Evolutionary conservation across 192 early-diverging fungal genomes (phyloP), one percentile per base, ranked within the genome.

Genomic region (Lobosporangium transversale): DNA sequence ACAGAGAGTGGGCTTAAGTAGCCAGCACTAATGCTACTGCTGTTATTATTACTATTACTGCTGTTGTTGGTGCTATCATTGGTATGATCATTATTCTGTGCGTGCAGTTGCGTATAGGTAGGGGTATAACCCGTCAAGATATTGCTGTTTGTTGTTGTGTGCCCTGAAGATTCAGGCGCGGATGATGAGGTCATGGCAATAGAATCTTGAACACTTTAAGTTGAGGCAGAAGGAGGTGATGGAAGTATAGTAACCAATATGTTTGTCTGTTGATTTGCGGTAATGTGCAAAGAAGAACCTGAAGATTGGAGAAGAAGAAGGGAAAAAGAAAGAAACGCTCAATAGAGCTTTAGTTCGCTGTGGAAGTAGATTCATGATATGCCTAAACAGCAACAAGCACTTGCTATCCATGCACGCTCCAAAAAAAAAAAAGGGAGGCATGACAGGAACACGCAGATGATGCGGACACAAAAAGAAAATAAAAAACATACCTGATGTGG

Each of bases 331-430:
- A 36, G 17, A 37, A 47, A 35, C 24, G 24, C 40, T 42, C 15
- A 30, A 48, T 31, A 5, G 40, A n/a, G 21, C 29, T 20, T 52
- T 63, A 61, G 63, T 27, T 14, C 1, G 47, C 23, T 40, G 50
- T 30, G 30, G 60, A 52, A 37, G 48, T 43, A 57, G 53, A 56
- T 50, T 57, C 65, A 56, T 67, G 65, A 58, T 67, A 67, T 67
- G 65, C 60, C 52, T 62, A 58, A 58, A 44, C 56, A 44, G 52
- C 6, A 33, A 26, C 18, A 42, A 51, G 11, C n/a, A n/a, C n/a
- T n/a, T n/a, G n/a, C n/a, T n/a, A n/a, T n/a, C n/a, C n/a, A n/a
- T n/a, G n/a, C n/a, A n/a, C n/a, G n/a, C n/a, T n/a, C n/a, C n/a
- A 24, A 14, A 18, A 43, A 1, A 32, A 23, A 54, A 48, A 64